Base-by-base conservation (phyloP, 129 eudicot genomes). In the Centrapalus pauciflorus region DNA sequence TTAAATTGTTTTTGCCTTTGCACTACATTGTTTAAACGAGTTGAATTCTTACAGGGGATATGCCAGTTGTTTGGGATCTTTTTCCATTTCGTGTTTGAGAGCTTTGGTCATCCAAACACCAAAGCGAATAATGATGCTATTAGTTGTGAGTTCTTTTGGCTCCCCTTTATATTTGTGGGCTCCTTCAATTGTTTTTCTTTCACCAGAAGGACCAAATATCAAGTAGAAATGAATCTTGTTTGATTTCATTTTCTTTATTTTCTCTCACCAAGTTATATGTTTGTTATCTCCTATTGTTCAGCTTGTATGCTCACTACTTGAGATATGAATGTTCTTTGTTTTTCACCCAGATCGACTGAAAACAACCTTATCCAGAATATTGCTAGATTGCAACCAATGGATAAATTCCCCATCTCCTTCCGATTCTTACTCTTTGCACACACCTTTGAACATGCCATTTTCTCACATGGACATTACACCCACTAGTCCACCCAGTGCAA, bases 321-420 rank as follows among this genome's bases (percentile, higher is more conserved):
- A 56, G 55, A 5, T 55, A 45, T 20, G 50, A 41, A 21, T 56
- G 26, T 46, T 4, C 4, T 51, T 75, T 65, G 17, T 58, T 72
- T 77, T 79, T 63, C 50, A 48, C 49, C 61, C 85, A 94, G 99
- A 76, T 77, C 87, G 89, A 74, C 81, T 94, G 45, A 94, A 84
- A 76, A 74, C 90, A 34, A 80, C 97, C 24, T 64, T 94, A 70
- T 75, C 87, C 69, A 86, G 84, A 81, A 80, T 86, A 76, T 28
- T 70, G 7, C 96, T 89, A 80, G 99, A 89, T 75, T 94, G 95
- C 80, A 84, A 82, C 54, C 93, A 80, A 61, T 89, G 96, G 95
- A 79, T 89, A 64, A 89, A 79, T 61, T 67, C 82, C 35, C 77
- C 81, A 56, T 56, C 81, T 20, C 28, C 57, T 26, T 73, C 88